Conservation (phyloP, 176 grass and related monocot genomes). For the Ananas comosus region DNA sequence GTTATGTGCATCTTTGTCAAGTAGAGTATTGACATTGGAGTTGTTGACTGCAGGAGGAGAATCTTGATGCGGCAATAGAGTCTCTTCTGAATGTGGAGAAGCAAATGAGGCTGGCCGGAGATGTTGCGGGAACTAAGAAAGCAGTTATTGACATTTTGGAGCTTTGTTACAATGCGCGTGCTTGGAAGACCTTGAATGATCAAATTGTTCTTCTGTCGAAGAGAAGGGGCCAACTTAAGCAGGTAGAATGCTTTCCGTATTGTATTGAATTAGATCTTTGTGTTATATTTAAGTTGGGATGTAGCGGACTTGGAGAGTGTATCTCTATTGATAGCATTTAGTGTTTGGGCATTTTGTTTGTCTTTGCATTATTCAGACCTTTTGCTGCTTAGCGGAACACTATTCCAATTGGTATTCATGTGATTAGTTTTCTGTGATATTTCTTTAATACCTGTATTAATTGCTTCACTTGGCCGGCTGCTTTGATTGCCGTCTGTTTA, state of each 20-base stretch:
- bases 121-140: constrained; percentile 82
- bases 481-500: too few relatives aligned
- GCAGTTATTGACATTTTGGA: constrained; percentile 89
- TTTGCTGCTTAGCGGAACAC: too few relatives aligned
- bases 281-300: too few relatives aligned
- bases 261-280: too few relatives aligned
- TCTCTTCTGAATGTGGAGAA: constrained; percentile 84
- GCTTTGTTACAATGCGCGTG: constrained; percentile 66
- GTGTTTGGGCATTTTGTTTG: too few relatives aligned
- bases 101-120: constrained; percentile 75
- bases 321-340: too few relatives aligned
- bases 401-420: too few relatives aligned
- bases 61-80: constrained; percentile 76
- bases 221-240: constrained; percentile 92
- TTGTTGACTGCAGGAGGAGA: constrained; percentile 40
- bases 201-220: constrained; percentile 90
- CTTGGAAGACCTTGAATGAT: constrained; percentile 97
- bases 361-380: too few relatives aligned
- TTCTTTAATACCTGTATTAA: too few relatives aligned
- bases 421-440: too few relatives aligned
- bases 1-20: background rate
- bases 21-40: background rate
- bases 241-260: constrained; percentile 28
- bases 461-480: too few relatives aligned
- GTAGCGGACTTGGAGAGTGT: too few relatives aligned